phyloP scores from a whole-genome alignment of 495 filamentous ascomycete species.

The Pyrenula aspistea region DNA sequence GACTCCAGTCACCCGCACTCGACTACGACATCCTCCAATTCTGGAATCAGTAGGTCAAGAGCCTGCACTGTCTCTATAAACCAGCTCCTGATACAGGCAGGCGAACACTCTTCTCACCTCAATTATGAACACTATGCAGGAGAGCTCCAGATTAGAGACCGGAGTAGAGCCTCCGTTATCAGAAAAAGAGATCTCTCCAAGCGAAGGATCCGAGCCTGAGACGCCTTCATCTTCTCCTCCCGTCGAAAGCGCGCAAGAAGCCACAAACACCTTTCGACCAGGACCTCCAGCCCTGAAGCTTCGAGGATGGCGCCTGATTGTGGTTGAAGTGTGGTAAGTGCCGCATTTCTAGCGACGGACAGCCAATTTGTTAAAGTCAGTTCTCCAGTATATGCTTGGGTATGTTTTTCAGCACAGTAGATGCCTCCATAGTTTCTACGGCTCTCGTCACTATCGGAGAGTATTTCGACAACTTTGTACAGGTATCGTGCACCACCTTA shows the following conservation, averaged over 20 bases:
- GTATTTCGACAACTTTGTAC: conserved; percentile 23
- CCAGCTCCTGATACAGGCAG: background rate
- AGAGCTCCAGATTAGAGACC: background rate
- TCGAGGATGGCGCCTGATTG: background rate
- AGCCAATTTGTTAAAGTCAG: background rate
- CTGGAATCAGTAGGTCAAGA: background rate
- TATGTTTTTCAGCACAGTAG: conserved; percentile 45
- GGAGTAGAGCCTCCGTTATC: background rate
- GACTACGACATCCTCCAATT: background rate
- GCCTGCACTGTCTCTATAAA: background rate
- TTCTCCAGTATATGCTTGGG: conserved; percentile 31
- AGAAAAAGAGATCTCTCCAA: background rate
- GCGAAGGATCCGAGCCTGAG: background rate
- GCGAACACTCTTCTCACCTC: background rate
- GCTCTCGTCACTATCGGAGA: conserved; percentile 41
- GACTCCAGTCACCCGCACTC: background rate
- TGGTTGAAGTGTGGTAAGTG: background rate
- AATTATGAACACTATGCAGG: background rate
- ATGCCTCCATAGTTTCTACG: conserved; percentile 49
- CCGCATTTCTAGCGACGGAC: background rate
- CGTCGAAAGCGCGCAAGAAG: background rate
- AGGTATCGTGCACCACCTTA: background rate
- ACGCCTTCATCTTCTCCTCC: background rate
- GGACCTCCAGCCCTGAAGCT: background rate
- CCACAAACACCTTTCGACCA: background rate